Evolutionary conservation across 495 filamentous ascomycete species (phyloP).

Genomic region (Glutinoglossum americanum): DNA sequence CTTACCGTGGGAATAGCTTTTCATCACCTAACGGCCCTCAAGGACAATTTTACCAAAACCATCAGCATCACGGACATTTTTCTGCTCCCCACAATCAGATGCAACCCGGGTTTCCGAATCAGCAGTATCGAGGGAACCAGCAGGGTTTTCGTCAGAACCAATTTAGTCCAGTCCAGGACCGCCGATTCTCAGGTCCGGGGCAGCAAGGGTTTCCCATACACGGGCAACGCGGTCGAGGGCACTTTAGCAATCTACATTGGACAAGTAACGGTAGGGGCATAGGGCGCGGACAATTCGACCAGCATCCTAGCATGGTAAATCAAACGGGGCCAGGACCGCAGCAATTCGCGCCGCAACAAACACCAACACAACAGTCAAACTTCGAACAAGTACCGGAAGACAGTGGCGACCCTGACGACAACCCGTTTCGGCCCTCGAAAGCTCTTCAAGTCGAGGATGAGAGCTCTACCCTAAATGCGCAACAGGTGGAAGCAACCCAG

Average conservation of each 20-base stretch:
- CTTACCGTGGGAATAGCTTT: slow-evolving; percentile 15
- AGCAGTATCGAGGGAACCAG: slow-evolving; percentile 31
- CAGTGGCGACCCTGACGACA: slow-evolving; percentile 30
- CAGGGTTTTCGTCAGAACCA: slow-evolving; percentile 30
- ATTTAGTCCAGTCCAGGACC: slow-evolving; percentile 29
- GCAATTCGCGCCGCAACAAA: slow-evolving; percentile 8
- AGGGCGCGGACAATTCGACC: slow-evolving; percentile 23
- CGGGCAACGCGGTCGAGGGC: slow-evolving; percentile 14
- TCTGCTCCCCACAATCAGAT: slow-evolving; percentile 29
- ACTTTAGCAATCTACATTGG: slow-evolving; percentile 34
- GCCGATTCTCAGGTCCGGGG: slow-evolving; percentile 25
- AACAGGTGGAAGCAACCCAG: slow-evolving; percentile 18
- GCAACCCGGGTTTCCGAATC: slow-evolving; percentile 25
- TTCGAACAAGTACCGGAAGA: slow-evolving; percentile 10
- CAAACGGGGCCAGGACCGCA: slow-evolving; percentile 9
- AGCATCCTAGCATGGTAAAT: slow-evolving; percentile 14
- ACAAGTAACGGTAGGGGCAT: slow-evolving; percentile 22
- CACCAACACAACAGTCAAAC: background rate
- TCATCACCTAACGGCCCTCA: slow-evolving; percentile 14
- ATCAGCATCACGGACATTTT: slow-evolving; percentile 27
- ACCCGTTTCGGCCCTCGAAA: slow-evolving; percentile 38
- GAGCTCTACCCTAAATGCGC: slow-evolving; percentile 6
- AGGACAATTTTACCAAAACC: slow-evolving; percentile 22
- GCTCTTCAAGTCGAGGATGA: slow-evolving; percentile 43
- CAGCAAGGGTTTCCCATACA: slow-evolving; percentile 15